phyloP scores from a whole-genome alignment of 192 early-diverging fungal species.

The Coemansia sp. region DNA sequence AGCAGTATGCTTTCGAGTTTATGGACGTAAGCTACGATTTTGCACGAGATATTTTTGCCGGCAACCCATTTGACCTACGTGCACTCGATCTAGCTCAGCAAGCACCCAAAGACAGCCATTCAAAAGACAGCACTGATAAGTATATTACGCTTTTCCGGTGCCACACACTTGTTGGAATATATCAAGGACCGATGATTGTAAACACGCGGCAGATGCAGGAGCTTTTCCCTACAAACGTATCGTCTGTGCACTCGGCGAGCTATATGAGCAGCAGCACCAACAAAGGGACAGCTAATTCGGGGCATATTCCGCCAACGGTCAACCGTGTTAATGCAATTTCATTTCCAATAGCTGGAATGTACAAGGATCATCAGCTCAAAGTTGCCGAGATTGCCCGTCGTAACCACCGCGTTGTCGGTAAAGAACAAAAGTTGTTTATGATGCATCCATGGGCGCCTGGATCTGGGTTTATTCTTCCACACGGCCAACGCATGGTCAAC shows the following conservation, averaged over 20 bases:
- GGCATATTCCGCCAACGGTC: conserved; percentile 57
- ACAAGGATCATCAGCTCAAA: conserved; percentile 58
- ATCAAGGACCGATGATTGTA: conserved; percentile 76
- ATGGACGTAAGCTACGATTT: conserved; percentile 60
- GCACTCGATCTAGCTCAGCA: conserved; percentile 52
- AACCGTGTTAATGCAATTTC: conserved; percentile 76
- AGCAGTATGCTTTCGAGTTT: conserved; percentile 65
- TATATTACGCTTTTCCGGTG: conserved; percentile 68
- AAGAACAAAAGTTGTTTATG: conserved; percentile 70
- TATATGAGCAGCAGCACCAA: conserved; percentile 9
- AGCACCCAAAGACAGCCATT: neutral
- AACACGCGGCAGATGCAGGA: conserved; percentile 63
- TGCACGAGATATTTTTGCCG: conserved; percentile 66
- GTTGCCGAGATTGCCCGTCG: conserved; percentile 58
- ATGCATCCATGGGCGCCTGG: conserved; percentile 69
- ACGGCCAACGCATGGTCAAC: conserved; percentile 81
- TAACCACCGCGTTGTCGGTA: conserved; percentile 71
- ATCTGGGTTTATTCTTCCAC: conserved; percentile 75
- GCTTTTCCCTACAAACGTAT: conserved; percentile 58
- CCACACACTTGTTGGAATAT: conserved; percentile 74
- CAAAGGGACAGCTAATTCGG: neutral
- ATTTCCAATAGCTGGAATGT: conserved; percentile 58
- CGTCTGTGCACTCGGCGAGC: conserved; percentile 64
- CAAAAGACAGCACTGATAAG: conserved; percentile 8
- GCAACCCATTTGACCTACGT: conserved; percentile 77